Conservation (phyloP, 169 alveolate species). For the Plasmodium relictum region DNA sequence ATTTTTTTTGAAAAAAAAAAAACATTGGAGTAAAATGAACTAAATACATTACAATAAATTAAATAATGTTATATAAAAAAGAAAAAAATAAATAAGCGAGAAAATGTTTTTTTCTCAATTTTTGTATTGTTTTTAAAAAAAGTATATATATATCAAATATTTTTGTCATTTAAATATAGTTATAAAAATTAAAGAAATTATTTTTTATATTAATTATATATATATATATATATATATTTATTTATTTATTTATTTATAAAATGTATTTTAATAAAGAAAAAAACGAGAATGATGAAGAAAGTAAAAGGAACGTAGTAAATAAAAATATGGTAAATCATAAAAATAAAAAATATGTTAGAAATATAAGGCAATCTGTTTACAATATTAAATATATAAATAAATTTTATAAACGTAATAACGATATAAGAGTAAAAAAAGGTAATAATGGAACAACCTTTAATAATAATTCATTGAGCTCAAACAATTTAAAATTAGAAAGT, state of each 20-base stretch:
- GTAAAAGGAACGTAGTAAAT: conserved; percentile 4
- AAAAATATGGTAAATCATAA: conserved; percentile 36
- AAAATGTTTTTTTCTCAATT: not conserved
- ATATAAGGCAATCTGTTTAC: conserved; percentile 41
- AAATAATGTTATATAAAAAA: not conserved
- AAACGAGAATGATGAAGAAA: conserved; percentile 50
- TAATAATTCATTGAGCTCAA: conserved; percentile 14
- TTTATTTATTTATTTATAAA: conserved; percentile 3
- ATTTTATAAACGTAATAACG: conserved; percentile 36
- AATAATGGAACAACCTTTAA: conserved; percentile 23
- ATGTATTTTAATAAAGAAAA: conserved; percentile 53
- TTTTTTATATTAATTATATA: conserved; percentile 1
- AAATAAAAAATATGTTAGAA: conserved; percentile 50
- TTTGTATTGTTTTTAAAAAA: not conserved
- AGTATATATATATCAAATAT: no score
- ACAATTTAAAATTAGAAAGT: conserved; percentile 36
- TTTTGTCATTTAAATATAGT: no score
- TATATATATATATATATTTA: conserved; percentile 9
- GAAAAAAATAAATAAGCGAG: not conserved
- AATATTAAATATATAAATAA: conserved; percentile 60
- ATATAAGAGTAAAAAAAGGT: conserved; percentile 13
- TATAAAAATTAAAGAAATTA: not conserved
- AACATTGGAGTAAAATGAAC: not conserved
- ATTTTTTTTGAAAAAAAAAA: no score
- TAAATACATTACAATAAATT: not conserved